Evolutionary conservation across 805 yeast species (phyloP).

Genomic region (Yarrowia sp.): DNA sequence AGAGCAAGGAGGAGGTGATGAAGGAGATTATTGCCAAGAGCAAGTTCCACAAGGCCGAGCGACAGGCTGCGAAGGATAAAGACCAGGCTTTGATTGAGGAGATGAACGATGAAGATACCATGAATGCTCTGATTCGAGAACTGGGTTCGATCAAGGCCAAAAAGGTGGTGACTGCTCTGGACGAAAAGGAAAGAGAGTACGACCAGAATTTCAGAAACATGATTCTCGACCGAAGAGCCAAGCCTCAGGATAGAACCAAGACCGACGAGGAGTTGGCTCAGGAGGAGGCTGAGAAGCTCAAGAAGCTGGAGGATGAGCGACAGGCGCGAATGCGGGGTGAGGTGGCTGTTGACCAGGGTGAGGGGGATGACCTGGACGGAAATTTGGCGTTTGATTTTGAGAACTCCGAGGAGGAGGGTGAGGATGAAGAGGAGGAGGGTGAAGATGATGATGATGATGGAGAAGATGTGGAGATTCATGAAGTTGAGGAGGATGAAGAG

Average conservation of each 20-base stretch:
- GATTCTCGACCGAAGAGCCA: constrained; percentile 53
- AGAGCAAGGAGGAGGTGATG: constrained; percentile 55
- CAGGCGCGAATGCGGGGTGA: constrained; percentile 52
- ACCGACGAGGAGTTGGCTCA: constrained; percentile 53
- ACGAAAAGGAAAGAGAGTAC: constrained; percentile 47
- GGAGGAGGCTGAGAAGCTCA: constrained; percentile 48
- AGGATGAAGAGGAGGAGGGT: constrained; percentile 40
- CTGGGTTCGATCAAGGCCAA: constrained; percentile 42
- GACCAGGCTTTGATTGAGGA: constrained; percentile 51
- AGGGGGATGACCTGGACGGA: constrained; percentile 49
- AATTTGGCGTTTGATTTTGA: constrained; percentile 39
- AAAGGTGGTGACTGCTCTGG: constrained; percentile 18
- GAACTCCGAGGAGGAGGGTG: constrained; percentile 43
- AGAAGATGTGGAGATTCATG: constrained; percentile 6
- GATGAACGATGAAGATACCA: constrained; percentile 50
- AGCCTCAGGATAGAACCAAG: constrained; percentile 54
- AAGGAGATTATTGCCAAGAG: constrained; percentile 55
- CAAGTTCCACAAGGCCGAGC: constrained; percentile 53
- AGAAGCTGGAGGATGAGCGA: constrained; percentile 50
- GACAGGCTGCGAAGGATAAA: constrained; percentile 53
- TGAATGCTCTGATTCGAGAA: constrained; percentile 49
- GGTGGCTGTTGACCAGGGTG: constrained; percentile 42
- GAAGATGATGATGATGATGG: constrained; percentile 4
- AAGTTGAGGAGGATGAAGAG: constrained; percentile 31
- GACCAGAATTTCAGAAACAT: constrained; percentile 52